These are phyloP conservation scores for Stagonosporopsis tanaceti DNA, from an alignment of 2,329 filamentous ascomycete genomes.

Conservation along the genomic window DNA sequence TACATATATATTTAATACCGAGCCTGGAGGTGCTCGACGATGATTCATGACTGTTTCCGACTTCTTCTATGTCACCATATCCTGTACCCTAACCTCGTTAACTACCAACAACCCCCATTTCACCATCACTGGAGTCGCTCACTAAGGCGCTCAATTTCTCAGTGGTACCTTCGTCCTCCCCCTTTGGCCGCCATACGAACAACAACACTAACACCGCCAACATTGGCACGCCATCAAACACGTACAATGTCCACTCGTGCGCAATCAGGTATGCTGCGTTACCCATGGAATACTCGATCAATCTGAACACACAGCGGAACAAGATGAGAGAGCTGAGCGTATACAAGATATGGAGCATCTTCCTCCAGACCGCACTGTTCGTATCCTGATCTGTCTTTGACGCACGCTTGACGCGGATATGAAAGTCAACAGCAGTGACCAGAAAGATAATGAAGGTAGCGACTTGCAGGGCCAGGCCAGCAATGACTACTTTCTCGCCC, in stretches of 20 bases:
- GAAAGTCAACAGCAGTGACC: slow-evolving; percentile 40
- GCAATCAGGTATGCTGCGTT: slow-evolving; percentile 55
- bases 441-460: slow-evolving; percentile 45
- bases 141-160: background rate
- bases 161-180: background rate
- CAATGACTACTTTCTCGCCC: slow-evolving; percentile 46
- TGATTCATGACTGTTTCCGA: background rate
- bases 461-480: slow-evolving; percentile 45
- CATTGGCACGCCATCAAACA: slow-evolving; percentile 59
- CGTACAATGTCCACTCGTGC: slow-evolving; percentile 57
- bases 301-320: slow-evolving; percentile 58
- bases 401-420: slow-evolving; percentile 33
- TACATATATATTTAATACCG: slow-evolving; percentile 25
- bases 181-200: background rate
- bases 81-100: background rate
- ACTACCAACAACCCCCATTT: background rate
- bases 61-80: background rate
- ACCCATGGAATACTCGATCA: slow-evolving; percentile 60
- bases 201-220: slow-evolving; percentile 53
- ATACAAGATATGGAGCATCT: slow-evolving; percentile 54
- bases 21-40: background rate
- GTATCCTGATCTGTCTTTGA: background rate
- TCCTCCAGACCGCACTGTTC: slow-evolving; percentile 28
- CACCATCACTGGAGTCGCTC: slow-evolving; percentile 1
- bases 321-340: slow-evolving; percentile 58